Conservation (phyloP, 495 filamentous ascomycete genomes). For the Penicillium pancosmium region DNA sequence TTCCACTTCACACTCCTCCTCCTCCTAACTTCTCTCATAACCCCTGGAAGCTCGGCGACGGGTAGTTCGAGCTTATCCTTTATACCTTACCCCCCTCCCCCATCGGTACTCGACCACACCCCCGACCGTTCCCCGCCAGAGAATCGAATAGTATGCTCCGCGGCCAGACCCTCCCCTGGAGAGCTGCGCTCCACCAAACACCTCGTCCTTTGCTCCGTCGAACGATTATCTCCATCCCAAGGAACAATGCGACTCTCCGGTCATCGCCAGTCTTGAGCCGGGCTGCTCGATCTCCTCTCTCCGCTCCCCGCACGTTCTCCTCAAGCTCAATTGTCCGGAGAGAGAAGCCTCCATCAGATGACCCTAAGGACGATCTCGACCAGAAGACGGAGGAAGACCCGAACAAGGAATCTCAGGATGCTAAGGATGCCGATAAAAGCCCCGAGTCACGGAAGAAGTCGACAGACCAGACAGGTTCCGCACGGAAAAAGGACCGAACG, state of each 20-base stretch:
- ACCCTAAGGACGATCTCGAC: conserved; percentile 40
- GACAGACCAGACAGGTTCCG: conserved; percentile 34
- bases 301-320: conserved; percentile 43
- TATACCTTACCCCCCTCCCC: conserved; percentile 13
- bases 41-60: conserved; percentile 23
- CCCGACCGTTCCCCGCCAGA: conserved; percentile 10
- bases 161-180: conserved; percentile 59
- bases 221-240: conserved; percentile 34
- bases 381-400: conserved; percentile 36
- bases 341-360: conserved; percentile 47
- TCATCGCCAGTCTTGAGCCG: conserved; percentile 34
- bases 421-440: conserved; percentile 36
- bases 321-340: conserved; percentile 43
- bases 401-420: conserved; percentile 29
- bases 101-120: neutral
- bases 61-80: conserved; percentile 12
- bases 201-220: conserved; percentile 41
- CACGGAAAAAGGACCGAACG: conserved; percentile 43
- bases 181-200: conserved; percentile 54
- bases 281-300: conserved; percentile 33
- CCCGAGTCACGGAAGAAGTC: conserved; percentile 39
- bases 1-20: conserved; percentile 17
- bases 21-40: conserved; percentile 9
- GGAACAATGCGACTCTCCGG: conserved; percentile 44
- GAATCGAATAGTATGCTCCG: conserved; percentile 52